Conservation (phyloP, 169 alveolate genomes). For the Plasmodium vinckei region DNA sequence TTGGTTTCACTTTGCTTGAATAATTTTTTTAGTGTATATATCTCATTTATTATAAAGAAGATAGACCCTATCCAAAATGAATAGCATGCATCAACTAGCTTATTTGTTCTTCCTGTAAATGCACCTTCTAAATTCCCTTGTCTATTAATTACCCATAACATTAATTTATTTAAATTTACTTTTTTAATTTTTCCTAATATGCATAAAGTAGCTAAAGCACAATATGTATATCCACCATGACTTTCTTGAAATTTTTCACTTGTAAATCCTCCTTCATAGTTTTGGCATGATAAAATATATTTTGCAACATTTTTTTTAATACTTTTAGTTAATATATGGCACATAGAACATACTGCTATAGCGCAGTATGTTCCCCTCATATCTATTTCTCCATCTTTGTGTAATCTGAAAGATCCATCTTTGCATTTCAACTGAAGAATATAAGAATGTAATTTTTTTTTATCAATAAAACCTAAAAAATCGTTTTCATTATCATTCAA, state of each 20-base stretch:
- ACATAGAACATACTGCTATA: slow-evolving; percentile 91
- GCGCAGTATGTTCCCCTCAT: slow-evolving; percentile 96
- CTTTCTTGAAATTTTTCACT: slow-evolving; percentile 96
- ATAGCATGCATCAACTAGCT: slow-evolving; percentile 97
- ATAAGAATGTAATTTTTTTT: slow-evolving; percentile 89
- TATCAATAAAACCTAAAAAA: slow-evolving; percentile 90
- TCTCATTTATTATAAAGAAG: slow-evolving; percentile 86
- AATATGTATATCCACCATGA: slow-evolving; percentile 98
- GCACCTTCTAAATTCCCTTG: slow-evolving; percentile 95
- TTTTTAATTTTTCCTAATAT: slow-evolving; percentile 87
- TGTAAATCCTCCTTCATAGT: slow-evolving; percentile 98
- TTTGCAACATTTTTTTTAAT: slow-evolving; percentile 91
- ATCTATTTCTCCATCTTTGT: slow-evolving; percentile 96
- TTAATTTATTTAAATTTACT: slow-evolving; percentile 88
- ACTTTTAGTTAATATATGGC: slow-evolving; percentile 90
- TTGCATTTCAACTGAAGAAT: slow-evolving; percentile 89
- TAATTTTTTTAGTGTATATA: slow-evolving; percentile 57
- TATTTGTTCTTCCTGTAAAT: slow-evolving; percentile 97
- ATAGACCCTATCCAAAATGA: slow-evolving; percentile 97
- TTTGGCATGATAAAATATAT: slow-evolving; percentile 91
- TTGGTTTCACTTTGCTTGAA: background rate
- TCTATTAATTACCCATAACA: slow-evolving; percentile 91
- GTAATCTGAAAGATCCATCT: slow-evolving; percentile 92
- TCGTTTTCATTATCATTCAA: slow-evolving; percentile 79
- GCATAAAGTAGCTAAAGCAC: slow-evolving; percentile 95